These are phyloP conservation scores for Cercophora scortea DNA, from an alignment of 495 filamentous ascomycete genomes.

Conservation along the genomic window DNA sequence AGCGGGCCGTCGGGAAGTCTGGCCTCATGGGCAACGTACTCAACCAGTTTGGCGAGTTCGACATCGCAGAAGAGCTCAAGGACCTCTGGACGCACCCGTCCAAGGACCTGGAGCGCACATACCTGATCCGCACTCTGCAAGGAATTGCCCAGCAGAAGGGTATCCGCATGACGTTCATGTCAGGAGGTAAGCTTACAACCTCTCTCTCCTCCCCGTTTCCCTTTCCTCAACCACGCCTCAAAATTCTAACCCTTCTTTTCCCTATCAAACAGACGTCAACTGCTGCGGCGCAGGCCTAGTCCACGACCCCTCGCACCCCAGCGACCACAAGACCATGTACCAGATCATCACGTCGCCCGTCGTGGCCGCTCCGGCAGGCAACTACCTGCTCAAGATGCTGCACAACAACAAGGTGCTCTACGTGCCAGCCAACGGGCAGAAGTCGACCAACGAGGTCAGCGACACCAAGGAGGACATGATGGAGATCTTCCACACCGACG, in stretches of 20 bases:
- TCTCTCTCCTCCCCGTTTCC: too few species aligned
- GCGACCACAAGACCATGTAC: conserved; percentile 98
- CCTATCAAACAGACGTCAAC: conserved; percentile 59
- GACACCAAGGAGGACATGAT: conserved; percentile 99
- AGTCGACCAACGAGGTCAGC: conserved; percentile 52
- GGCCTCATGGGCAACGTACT: conserved; percentile 91
- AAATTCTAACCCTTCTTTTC: conserved; percentile 1
- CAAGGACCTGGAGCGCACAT: conserved; percentile 95
- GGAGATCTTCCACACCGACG: conserved; percentile 93
- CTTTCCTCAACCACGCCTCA: not conserved
- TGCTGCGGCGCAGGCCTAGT: conserved; percentile 88
- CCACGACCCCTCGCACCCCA: conserved; percentile 84
- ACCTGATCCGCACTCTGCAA: conserved; percentile 90
- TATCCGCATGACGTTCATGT: conserved; percentile 92
- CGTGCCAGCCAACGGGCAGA: conserved; percentile 83
- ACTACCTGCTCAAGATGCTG: conserved; percentile 83
- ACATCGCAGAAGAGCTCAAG: conserved; percentile 85
- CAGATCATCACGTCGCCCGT: conserved; percentile 89
- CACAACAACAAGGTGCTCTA: conserved; percentile 89
- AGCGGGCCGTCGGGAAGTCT: conserved; percentile 89
- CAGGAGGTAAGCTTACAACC: conserved; percentile 51
- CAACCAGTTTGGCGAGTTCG: conserved; percentile 95
- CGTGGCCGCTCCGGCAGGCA: conserved; percentile 76
- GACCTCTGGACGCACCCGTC: conserved; percentile 98
- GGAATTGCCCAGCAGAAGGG: conserved; percentile 90